Percentiles rank a stretch among this genome's conserved stretches.
Evolutionary conservation across 352 stramenopile genomes (phyloP).

Genomic region (Phytophthora nicotianae): DNA sequence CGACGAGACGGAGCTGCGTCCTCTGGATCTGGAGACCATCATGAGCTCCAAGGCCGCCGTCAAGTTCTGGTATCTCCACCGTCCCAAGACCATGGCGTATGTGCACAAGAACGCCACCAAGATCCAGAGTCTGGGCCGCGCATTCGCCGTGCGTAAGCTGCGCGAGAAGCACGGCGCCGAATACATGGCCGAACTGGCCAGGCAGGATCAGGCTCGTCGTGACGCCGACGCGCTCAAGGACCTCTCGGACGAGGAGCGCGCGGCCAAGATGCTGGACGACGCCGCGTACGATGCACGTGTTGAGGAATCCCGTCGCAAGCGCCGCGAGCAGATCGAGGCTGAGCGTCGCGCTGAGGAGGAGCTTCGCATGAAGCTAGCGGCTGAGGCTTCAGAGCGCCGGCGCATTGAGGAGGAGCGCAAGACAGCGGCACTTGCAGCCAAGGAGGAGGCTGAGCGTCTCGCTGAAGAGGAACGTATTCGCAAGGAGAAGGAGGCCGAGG

Average conservation of each 20-base stretch:
- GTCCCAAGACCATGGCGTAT: conserved; percentile 90
- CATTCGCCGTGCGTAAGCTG: conserved; percentile 78
- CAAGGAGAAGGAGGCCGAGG: conserved; percentile 23
- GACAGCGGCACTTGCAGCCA: conserved; percentile 33
- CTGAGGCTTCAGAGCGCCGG: conserved; percentile 44
- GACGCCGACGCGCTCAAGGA: conserved; percentile 71
- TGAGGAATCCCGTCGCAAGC: conserved; percentile 78
- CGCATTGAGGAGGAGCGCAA: conserved; percentile 49
- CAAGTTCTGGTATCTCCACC: conserved; percentile 91
- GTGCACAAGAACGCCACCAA: conserved; percentile 90
- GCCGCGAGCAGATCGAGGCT: conserved; percentile 76
- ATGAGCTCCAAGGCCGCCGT: conserved; percentile 87
- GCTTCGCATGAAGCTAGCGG: conserved; percentile 56
- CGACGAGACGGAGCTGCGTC: conserved; percentile 76
- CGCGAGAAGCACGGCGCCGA: conserved; percentile 77
- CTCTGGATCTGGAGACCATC: conserved; percentile 87
- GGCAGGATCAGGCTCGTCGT: conserved; percentile 65
- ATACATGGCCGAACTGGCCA: conserved; percentile 80
- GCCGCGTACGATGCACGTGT: conserved; percentile 80
- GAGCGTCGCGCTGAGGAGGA: conserved; percentile 62
- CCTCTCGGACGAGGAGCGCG: conserved; percentile 64
- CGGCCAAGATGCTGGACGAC: conserved; percentile 48
- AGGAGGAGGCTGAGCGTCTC: conserved; percentile 37
- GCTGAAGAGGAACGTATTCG: conserved; percentile 41
- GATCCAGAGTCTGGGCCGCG: conserved; percentile 80